These are phyloP conservation scores for Tylopilus plumbeoviolaceoides DNA, from an alignment of 768 basidiomycete genomes.

Conservation along the genomic window DNA sequence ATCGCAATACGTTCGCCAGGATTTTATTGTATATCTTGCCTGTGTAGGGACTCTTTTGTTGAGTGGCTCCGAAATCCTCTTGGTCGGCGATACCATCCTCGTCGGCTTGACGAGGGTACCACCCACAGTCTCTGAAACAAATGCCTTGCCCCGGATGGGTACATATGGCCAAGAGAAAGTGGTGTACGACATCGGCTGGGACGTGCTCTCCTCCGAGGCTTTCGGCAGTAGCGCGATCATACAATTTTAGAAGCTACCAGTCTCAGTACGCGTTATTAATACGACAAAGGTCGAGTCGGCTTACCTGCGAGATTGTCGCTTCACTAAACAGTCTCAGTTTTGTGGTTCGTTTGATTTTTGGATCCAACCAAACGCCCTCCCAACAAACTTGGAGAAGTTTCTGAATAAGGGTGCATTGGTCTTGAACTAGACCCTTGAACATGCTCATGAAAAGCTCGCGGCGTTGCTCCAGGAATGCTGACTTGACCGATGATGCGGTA, in stretches of 20 bases:
- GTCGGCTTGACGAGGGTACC: slow-evolving; percentile 75
- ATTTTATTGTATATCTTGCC: slow-evolving; percentile 79
- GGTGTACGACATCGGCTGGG: slow-evolving; percentile 78
- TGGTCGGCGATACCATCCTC: slow-evolving; percentile 35
- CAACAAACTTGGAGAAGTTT: slow-evolving; percentile 69
- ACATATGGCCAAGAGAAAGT: slow-evolving; percentile 82
- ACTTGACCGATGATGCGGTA: slow-evolving; percentile 50
- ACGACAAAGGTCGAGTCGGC: slow-evolving; percentile 10
- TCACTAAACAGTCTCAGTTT: slow-evolving; percentile 75
- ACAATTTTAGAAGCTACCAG: slow-evolving; percentile 65
- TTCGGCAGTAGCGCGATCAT: slow-evolving; percentile 55
- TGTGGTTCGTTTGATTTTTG: slow-evolving; percentile 62
- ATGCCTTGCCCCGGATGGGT: slow-evolving; percentile 78
- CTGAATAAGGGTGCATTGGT: slow-evolving; percentile 58
- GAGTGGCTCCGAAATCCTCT: slow-evolving; percentile 34
- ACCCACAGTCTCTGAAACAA: slow-evolving; percentile 86
- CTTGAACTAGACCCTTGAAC: slow-evolving; percentile 70
- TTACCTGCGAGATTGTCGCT: slow-evolving; percentile 57
- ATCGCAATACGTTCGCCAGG: slow-evolving; percentile 66
- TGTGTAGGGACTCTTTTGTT: slow-evolving; percentile 26
- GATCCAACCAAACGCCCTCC: slow-evolving; percentile 73
- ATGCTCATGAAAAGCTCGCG: slow-evolving; percentile 58
- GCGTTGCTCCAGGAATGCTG: slow-evolving; percentile 66
- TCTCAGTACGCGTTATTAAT: not conserved
- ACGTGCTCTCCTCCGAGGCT: slow-evolving; percentile 47